phyloP scores from a whole-genome alignment of 805 yeast genomes.

The Saccharomyces mikatae region DNA sequence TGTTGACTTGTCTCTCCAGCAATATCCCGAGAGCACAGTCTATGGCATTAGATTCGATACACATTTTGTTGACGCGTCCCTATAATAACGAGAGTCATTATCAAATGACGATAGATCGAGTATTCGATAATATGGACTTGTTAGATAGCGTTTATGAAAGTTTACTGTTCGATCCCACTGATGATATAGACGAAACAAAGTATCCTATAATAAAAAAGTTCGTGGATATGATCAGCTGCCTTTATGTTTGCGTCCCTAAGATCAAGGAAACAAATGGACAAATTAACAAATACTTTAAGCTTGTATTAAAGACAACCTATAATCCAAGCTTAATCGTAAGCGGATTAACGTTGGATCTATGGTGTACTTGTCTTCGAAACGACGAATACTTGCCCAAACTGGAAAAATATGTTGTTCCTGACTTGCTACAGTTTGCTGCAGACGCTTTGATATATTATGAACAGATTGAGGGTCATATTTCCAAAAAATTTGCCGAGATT shows the following conservation, averaged over 20 bases:
- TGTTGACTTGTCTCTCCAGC: conserved; percentile 51
- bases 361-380: conserved; percentile 83
- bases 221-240: conserved; percentile 69
- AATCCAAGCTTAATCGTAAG: conserved; percentile 85
- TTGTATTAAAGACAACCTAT: conserved; percentile 72
- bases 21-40: conserved; percentile 64
- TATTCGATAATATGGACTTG: conserved; percentile 72
- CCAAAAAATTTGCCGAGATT: conserved; percentile 61
- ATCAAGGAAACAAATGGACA: conserved; percentile 43
- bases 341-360: conserved; percentile 83
- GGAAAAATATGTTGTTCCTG: conserved; percentile 48
- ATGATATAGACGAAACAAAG: conserved; percentile 67
- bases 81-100: conserved; percentile 63
- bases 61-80: conserved; percentile 74
- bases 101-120: conserved; percentile 66
- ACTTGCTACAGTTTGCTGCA: conserved; percentile 66
- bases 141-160: conserved; percentile 55
- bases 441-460: conserved; percentile 70
- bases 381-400: conserved; percentile 51
- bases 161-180: conserved; percentile 43
- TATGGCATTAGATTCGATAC: conserved; percentile 84
- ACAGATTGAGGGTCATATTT: conserved; percentile 54
- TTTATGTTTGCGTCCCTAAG: conserved; percentile 48
- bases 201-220: conserved; percentile 82
- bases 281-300: conserved; percentile 55